Conservation (phyloP, 2,329 filamentous ascomycete genomes). For the Alternaria ethzedia region DNA sequence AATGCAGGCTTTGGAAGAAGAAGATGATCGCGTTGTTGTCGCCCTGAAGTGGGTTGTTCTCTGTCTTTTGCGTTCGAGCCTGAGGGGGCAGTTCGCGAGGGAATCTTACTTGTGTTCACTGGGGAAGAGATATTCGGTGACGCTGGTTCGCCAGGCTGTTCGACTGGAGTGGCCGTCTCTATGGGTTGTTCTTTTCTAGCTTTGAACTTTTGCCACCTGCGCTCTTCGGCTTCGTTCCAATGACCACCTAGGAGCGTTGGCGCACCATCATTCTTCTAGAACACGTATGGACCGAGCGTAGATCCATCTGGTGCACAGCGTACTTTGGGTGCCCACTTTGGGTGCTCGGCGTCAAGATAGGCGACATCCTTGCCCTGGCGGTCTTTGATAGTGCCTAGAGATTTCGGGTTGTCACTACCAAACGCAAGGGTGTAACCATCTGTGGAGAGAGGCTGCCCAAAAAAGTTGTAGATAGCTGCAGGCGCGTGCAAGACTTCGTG, state of each 20-base stretch:
- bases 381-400: neutral
- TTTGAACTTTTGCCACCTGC: neutral
- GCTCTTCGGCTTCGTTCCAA: neutral
- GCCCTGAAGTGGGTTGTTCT: no score
- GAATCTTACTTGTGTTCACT: no score
- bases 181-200: neutral
- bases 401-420: neutral
- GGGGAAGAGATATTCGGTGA: no score
- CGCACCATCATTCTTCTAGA: neutral
- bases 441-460: no score
- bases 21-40: no score
- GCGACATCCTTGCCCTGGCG: conserved; percentile 7
- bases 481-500: conserved; percentile 24
- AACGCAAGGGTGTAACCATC: no score
- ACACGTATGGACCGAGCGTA: neutral
- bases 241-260: neutral
- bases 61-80: no score
- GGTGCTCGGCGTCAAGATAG: conserved; percentile 14
- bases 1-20: no score
- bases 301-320: conserved; percentile 1
- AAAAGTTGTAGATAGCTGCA: no score
- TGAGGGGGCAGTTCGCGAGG: no score
- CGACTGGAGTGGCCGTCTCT: no score
- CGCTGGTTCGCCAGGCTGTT: no score
- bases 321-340: neutral